Base-by-base conservation (phyloP, 352 stramenopile species). In the Peronospora tabacina region DNA sequence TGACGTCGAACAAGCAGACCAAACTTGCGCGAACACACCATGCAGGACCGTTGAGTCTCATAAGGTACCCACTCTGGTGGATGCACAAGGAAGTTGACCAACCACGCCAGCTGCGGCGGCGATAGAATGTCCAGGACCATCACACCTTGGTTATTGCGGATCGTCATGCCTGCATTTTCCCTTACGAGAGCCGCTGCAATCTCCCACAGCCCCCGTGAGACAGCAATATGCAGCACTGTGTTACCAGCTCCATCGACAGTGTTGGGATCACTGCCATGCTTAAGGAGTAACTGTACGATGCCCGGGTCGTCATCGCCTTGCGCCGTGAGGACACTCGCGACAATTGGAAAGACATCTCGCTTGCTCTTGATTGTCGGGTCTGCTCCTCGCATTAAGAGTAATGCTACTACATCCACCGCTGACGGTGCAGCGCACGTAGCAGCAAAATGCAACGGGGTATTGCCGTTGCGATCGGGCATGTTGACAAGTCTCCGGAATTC, bases 401-500 rank as follows among this genome's bases (percentile, higher is more conserved):
- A 50, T 28, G 77, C 72, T 13, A 90, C 73, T 13, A 89, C 68
- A 13, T 76, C 65, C 2, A 72, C 47, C 1, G 79, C 71, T 0
- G 62, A 55, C 0, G 63, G 54, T 1, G 75, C 62, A 19, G 66
- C 75, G 13, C 69, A 87, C 15, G 82, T 92, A 7, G 72, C 63
- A 12, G 82, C 78, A 61, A 92, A 92, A 50, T 90, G 82, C 34
- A 92, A 64, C 44, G 82, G 74, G 16, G 82, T 89, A 55, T 92
- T 92, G 39, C 78, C 76, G 53, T 89, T 89, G 33, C 72, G 69
- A 57, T 92, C 82, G 5, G 64, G 64, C 47, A 67, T 45, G 46
- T 85, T 86, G 39, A 87, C 59, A 17, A 87, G 64, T 46, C 48
- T 12, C n/a, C 66, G 55, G 53, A 89, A 78, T 51, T 87, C 75